phyloP scores from a whole-genome alignment of 139 green algal species.

The Asterochloris sp. region DNA sequence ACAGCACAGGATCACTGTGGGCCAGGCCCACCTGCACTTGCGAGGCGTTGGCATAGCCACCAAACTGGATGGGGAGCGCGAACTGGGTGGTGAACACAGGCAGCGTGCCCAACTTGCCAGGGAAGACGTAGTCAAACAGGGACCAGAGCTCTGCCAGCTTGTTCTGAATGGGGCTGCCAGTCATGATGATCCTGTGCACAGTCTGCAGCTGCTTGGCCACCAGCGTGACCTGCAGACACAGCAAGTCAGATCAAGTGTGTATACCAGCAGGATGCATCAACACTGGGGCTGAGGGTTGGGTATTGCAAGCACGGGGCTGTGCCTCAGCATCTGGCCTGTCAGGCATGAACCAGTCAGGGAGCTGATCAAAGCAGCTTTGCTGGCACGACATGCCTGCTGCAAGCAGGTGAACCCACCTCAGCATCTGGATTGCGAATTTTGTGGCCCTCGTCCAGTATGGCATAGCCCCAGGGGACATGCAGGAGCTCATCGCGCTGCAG shows the following conservation, averaged over 20 bases:
- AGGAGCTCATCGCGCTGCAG: conserved; percentile 67
- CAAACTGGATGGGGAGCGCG: conserved; percentile 88
- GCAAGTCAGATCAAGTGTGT: too few relatives aligned
- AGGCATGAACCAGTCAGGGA: too few relatives aligned
- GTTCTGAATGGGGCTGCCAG: conserved; percentile 96
- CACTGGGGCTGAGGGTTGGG: too few relatives aligned
- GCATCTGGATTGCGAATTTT: conserved; percentile 96
- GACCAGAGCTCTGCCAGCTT: conserved; percentile 94
- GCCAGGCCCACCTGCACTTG: conserved; percentile 41
- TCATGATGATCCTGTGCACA: conserved; percentile 89
- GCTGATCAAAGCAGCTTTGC: conserved; percentile 27
- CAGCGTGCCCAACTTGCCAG: conserved; percentile 93
- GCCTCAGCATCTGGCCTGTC: too few relatives aligned
- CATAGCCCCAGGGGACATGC: conserved; percentile 83
- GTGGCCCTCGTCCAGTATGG: conserved; percentile 94
- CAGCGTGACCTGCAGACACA: conserved; percentile 34
- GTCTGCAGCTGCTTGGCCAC: conserved; percentile 55
- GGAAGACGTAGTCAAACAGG: conserved; percentile 99
- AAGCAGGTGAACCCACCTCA: conserved; percentile 49
- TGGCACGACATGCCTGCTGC: conserved; percentile 13
- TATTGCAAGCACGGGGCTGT: too few relatives aligned
- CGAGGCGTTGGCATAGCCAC: conserved; percentile 86
- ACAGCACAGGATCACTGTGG: neutral
- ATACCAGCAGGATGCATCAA: too few relatives aligned
- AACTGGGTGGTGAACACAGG: conserved; percentile 96